A percentile compares a stretch with the other conserved stretches of the same genome.
phyloP scores from a whole-genome alignment of 257 asterid genomes.

The Nicotiana obtusifolia region DNA sequence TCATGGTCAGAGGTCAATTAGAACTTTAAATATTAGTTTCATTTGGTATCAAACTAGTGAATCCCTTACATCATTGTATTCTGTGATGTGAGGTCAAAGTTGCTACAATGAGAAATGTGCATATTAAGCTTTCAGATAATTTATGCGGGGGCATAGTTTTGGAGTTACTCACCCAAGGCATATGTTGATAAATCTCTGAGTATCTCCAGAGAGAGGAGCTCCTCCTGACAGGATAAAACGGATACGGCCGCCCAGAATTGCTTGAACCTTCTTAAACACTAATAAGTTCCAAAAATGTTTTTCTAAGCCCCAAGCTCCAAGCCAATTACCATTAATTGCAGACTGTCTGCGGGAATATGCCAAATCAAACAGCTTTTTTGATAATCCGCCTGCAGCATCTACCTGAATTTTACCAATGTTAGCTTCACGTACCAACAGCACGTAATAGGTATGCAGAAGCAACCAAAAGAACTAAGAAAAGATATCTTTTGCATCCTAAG shows the following conservation, averaged over 20 bases:
- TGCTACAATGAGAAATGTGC: not conserved
- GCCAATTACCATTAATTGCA: constrained; percentile 93
- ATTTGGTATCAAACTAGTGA: not conserved
- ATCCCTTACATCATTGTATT: not conserved
- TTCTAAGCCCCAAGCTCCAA: constrained; percentile 99
- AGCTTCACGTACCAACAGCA: not conserved
- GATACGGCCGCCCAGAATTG: constrained; percentile 88
- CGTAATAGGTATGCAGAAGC: not conserved
- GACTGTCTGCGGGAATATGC: constrained; percentile 80
- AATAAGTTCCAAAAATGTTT: constrained; percentile 72
- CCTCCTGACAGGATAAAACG: constrained; percentile 97
- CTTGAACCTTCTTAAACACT: constrained; percentile 82
- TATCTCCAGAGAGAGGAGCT: constrained; percentile 93
- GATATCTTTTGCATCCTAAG: not conserved
- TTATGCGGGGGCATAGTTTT: not conserved
- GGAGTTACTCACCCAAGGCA: constrained; percentile 75
- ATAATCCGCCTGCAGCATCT: constrained; percentile 77
- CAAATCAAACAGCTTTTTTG: constrained; percentile 78
- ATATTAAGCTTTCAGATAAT: not conserved
- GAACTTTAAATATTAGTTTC: not conserved
- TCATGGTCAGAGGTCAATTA: not conserved
- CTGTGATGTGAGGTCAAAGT: not conserved
- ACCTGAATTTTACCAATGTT: constrained; percentile 43
- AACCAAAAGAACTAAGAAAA: constrained; percentile 8
- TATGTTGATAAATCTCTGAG: constrained; percentile 94